These are phyloP conservation scores for Calonectria pteridis DNA, from an alignment of 2,329 filamentous ascomycete species.

Conservation along the genomic window DNA sequence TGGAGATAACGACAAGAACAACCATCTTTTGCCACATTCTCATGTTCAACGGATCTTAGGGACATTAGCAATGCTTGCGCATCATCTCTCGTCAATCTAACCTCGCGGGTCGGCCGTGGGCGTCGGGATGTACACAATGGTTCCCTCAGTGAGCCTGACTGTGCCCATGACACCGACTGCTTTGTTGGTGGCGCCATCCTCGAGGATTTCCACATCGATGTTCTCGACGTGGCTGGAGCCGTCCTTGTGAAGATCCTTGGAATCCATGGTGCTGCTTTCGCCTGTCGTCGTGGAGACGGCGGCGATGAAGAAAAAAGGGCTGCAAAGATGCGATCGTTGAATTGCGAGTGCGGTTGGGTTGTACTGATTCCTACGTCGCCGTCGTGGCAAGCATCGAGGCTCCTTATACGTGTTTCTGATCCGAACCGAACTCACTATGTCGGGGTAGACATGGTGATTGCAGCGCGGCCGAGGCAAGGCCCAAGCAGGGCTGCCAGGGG, in stretches of 20 bases:
- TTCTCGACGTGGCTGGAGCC: slow-evolving; percentile 36
- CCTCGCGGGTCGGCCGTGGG: slow-evolving; percentile 35
- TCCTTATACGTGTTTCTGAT: slow-evolving; percentile 14
- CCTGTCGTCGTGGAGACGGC: slow-evolving; percentile 15
- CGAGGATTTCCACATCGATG: slow-evolving; percentile 31
- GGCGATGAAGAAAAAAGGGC: background rate
- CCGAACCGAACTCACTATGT: slow-evolving; percentile 9
- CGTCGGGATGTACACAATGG: slow-evolving; percentile 34
- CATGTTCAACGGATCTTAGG: slow-evolving; percentile 39
- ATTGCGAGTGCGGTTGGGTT: background rate
- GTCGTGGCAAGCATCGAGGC: background rate
- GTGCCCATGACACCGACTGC: slow-evolving; percentile 38
- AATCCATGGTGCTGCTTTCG: slow-evolving; percentile 30
- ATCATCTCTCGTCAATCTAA: background rate
- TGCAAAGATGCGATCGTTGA: background rate
- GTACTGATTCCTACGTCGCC: background rate
- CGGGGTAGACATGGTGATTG: background rate
- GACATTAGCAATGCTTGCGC: background rate
- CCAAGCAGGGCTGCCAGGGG: background rate
- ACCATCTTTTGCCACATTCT: slow-evolving; percentile 39
- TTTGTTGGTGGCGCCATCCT: slow-evolving; percentile 32
- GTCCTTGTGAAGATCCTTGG: slow-evolving; percentile 24
- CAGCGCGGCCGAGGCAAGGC: background rate
- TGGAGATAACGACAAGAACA: slow-evolving; percentile 35
- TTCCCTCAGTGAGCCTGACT: slow-evolving; percentile 35